Conservation (phyloP, 805 yeast genomes). For the Kodamaea laetipori region DNA sequence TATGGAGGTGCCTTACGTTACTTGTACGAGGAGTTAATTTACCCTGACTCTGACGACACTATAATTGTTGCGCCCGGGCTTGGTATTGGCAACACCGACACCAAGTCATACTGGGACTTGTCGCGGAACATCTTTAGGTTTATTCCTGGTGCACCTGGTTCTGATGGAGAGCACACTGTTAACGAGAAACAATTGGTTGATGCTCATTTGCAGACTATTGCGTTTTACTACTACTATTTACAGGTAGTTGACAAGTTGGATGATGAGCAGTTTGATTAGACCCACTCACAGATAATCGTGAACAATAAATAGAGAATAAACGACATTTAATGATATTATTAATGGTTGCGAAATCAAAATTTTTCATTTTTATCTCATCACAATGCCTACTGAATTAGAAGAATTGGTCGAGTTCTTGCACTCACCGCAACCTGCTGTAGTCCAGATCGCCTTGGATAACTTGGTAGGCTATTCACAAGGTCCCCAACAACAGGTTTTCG, state of each 20-base stretch:
- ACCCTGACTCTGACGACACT: slow-evolving; percentile 25
- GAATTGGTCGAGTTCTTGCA: slow-evolving; percentile 77
- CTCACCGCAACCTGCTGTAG: slow-evolving; percentile 75
- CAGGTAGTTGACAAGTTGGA: slow-evolving; percentile 28
- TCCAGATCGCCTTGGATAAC: slow-evolving; percentile 82
- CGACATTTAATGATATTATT: no score
- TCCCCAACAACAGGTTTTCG: slow-evolving; percentile 63
- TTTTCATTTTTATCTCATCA: slow-evolving; percentile 14
- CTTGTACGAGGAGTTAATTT: slow-evolving; percentile 38
- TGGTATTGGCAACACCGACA: slow-evolving; percentile 44
- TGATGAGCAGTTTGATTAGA: slow-evolving; percentile 17
- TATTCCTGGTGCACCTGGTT: slow-evolving; percentile 25
- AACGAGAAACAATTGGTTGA: slow-evolving; percentile 35
- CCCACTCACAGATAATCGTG: no score
- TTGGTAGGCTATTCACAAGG: slow-evolving; percentile 81
- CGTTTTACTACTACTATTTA: slow-evolving; percentile 42
- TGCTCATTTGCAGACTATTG: slow-evolving; percentile 35
- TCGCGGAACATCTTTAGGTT: slow-evolving; percentile 41
- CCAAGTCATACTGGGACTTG: slow-evolving; percentile 44
- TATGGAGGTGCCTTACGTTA: slow-evolving; percentile 42
- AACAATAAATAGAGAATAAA: no score
- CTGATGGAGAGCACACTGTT: slow-evolving; percentile 34
- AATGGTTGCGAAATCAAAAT: slow-evolving; percentile 10
- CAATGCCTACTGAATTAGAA: slow-evolving; percentile 50
- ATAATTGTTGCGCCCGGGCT: slow-evolving; percentile 37